Evolutionary conservation across 2,329 filamentous ascomycete species (phyloP).

Genomic region (Peltaster fructicola): DNA sequence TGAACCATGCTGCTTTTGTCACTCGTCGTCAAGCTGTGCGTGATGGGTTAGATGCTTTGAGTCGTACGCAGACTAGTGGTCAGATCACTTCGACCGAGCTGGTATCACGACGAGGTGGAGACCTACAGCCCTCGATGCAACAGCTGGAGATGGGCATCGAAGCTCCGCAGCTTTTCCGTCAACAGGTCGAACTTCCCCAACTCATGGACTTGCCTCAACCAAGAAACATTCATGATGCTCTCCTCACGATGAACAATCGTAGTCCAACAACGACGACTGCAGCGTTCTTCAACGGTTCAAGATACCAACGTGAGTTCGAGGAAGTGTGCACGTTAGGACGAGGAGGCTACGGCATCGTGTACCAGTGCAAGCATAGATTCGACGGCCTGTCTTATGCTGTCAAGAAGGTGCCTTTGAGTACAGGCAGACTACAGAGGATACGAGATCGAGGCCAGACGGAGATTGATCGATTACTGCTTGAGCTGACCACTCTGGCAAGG

Average conservation of each 20-base stretch:
- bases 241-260: slow-evolving; percentile 1
- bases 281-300: slow-evolving; percentile 12
- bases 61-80: slow-evolving; percentile 1
- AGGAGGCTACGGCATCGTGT: slow-evolving; percentile 49
- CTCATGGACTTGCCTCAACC: not conserved
- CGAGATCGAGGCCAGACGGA: slow-evolving; percentile 33
- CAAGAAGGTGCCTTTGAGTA: slow-evolving; percentile 38
- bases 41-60: slow-evolving; percentile 20
- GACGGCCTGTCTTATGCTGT: slow-evolving; percentile 47
- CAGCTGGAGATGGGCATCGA: slow-evolving; percentile 1
- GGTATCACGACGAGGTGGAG: slow-evolving; percentile 1
- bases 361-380: slow-evolving; percentile 41
- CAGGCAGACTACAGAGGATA: slow-evolving; percentile 30
- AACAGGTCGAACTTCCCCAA: slow-evolving; percentile 1
- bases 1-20: slow-evolving; percentile 19
- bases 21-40: slow-evolving; percentile 20
- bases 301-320: slow-evolving; percentile 33
- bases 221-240: slow-evolving; percentile 2
- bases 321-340: slow-evolving; percentile 41
- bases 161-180: not conserved
- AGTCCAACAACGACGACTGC: not conserved
- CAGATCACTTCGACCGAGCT: slow-evolving; percentile 1
- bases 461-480: slow-evolving; percentile 38
- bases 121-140: slow-evolving; percentile 1
- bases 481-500: slow-evolving; percentile 43